Conservation (phyloP, 176 grass and related monocot genomes). For the Lolium multiflorum region DNA sequence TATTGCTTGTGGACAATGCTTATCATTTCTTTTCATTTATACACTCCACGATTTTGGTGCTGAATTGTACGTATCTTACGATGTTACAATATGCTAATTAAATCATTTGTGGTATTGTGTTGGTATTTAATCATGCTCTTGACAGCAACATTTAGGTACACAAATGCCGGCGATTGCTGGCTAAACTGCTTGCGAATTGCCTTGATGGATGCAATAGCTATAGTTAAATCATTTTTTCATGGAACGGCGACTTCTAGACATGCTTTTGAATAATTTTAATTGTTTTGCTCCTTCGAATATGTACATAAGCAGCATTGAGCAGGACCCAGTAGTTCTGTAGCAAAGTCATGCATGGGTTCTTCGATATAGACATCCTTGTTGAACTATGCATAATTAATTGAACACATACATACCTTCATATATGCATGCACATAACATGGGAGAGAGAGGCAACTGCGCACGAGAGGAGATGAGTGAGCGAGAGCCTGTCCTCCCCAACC, state of each 20-base stretch:
- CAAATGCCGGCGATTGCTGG: neutral
- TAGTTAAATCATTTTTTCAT: neutral
- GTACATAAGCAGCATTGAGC: neutral
- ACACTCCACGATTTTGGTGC: too few species aligned
- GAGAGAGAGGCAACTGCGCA: too few species aligned
- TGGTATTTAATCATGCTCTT: neutral
- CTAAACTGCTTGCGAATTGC: neutral
- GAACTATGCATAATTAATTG: too few species aligned
- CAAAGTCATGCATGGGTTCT: too few species aligned
- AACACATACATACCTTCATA: too few species aligned
- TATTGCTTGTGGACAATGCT: too few species aligned
- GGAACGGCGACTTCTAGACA: neutral
- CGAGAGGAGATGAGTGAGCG: too few species aligned
- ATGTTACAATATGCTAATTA: neutral
- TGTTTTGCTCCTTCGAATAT: neutral
- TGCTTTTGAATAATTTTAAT: slow-evolving; percentile 42
- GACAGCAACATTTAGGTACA: neutral
- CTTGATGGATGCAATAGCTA: neutral
- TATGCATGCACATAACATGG: too few species aligned
- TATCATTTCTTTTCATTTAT: too few species aligned
- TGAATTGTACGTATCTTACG: neutral
- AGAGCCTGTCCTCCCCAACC: too few species aligned
- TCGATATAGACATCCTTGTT: too few species aligned
- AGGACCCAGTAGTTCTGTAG: too few species aligned
- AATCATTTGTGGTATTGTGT: neutral